Conservation (phyloP, 2,329 filamentous ascomycete species). For the Aspergillus texensis region DNA sequence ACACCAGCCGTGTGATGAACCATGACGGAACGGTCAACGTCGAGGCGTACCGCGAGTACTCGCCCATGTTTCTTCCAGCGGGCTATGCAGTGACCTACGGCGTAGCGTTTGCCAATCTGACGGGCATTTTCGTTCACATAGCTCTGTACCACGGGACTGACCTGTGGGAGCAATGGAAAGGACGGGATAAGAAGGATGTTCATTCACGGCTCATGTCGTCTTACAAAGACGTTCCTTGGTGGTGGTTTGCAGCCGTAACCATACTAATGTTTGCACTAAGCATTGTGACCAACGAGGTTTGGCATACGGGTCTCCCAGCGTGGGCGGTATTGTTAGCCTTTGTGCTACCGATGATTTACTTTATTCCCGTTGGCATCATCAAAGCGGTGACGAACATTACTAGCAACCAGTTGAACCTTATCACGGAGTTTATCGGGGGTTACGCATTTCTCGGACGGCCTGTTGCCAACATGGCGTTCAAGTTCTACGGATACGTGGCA, state of each 20-base stretch:
- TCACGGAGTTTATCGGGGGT: constrained; percentile 53
- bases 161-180: constrained; percentile 38
- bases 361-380: constrained; percentile 53
- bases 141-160: constrained; percentile 43
- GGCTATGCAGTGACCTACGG: constrained; percentile 61
- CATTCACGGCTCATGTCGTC: constrained; percentile 47
- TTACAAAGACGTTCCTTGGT: constrained; percentile 48
- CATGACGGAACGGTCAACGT: constrained; percentile 59
- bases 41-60: constrained; percentile 64
- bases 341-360: constrained; percentile 49
- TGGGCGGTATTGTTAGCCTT: constrained; percentile 51
- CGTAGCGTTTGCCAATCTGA: constrained; percentile 68
- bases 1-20: constrained; percentile 63
- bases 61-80: constrained; percentile 65
- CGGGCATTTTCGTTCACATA: constrained; percentile 53
- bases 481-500: constrained; percentile 70
- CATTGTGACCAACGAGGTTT: constrained; percentile 45
- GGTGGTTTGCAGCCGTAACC: constrained; percentile 49
- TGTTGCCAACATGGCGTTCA: constrained; percentile 64
- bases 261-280: constrained; percentile 41
- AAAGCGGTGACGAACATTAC: constrained; percentile 53
- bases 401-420: constrained; percentile 51
- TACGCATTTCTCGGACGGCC: constrained; percentile 52
- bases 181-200: constrained; percentile 40
- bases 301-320: constrained; percentile 49